Base-by-base conservation (phyloP, 2,329 filamentous ascomycete genomes). In the Claviceps pazoutovae region DNA sequence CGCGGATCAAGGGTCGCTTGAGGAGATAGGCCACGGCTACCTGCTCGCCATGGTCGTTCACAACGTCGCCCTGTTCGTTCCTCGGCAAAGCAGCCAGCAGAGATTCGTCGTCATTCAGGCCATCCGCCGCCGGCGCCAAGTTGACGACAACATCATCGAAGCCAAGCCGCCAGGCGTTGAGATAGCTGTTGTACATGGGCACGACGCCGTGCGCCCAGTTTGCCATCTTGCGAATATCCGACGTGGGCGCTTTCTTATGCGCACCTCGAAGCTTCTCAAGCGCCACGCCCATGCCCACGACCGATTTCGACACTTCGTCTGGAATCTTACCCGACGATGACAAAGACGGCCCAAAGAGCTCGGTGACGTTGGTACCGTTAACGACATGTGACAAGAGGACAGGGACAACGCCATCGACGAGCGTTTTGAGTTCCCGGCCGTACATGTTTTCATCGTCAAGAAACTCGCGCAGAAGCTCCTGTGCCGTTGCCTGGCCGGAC, bases 131-230 rank as follows among this genome's bases (percentile, higher is more conserved):
- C 7, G 88, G 86, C 1, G 88, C 89, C 37, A 97, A 79, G 63
- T 95, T 97, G 59, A 98, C 88, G 48, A 97, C 82, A 19, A 98
- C 81, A 63, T 95, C 90, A 61, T 95, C 86, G 66, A 97, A 98
- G 0, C 93, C 93, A 47, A 97, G 76, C 34, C 89, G 79, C 93
- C 93, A 98, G 7, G 85, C 83, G 61, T 82, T 81, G 36, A 97
- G 75, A 64, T 97, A 98, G 61, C 88, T 83, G 55, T 82, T 75
- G 64, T 98, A 98, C 9, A 91, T 78, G 51, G 83, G 81, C 46
- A 86, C 80, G 0, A 88, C 83, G 19, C 79, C 80, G 52, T 88
- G 80, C 2, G 90, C 85, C 93, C 93, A 98, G 42, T 75, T 76
- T 9, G 94, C 73, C 50, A 98, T 75, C 14, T 79, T 76, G 53